These are phyloP conservation scores for Alternaria sp. DNA, from an alignment of 2,329 filamentous ascomycete genomes.

Conservation along the genomic window DNA sequence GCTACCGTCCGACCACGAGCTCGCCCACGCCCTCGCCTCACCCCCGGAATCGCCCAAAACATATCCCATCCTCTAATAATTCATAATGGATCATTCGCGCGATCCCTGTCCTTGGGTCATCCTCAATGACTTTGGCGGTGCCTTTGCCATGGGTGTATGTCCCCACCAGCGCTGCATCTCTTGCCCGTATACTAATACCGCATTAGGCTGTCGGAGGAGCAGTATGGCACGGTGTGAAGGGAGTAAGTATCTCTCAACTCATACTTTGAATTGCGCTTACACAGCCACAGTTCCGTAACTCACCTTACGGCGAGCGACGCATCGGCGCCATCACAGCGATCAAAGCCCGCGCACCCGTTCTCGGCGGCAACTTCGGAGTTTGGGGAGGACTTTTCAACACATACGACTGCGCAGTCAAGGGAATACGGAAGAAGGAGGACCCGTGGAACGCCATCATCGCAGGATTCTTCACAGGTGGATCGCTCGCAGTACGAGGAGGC, in stretches of 20 bases:
- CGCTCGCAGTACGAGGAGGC: constrained; percentile 89
- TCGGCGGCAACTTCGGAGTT: constrained; percentile 97
- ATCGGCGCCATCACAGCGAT: constrained; percentile 95
- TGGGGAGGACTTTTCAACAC: constrained; percentile 97
- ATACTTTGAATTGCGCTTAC: no score
- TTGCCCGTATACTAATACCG: constrained; percentile 14
- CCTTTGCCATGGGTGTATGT: constrained; percentile 93
- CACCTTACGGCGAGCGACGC: constrained; percentile 83
- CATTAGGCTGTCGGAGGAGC: constrained; percentile 52
- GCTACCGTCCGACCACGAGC: constrained; percentile 16
- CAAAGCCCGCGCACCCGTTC: constrained; percentile 93
- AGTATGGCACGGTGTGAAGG: constrained; percentile 97
- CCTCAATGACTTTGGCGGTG: constrained; percentile 96
- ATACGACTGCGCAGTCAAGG: constrained; percentile 97
- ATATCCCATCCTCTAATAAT: not conserved
- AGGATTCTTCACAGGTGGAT: constrained; percentile 88
- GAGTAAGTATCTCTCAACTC: constrained; percentile 66
- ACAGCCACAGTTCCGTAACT: constrained; percentile 42
- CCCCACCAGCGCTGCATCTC: constrained; percentile 2
- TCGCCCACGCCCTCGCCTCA: constrained; percentile 23
- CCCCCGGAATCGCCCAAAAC: not conserved
- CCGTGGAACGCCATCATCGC: constrained; percentile 98
- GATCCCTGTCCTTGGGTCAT: constrained; percentile 98
- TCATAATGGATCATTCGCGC: constrained; percentile 86
- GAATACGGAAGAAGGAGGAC: constrained; percentile 90